Base-by-base conservation (phyloP, 2,329 filamentous ascomycete species). In the Samsoniella hepiali region DNA sequence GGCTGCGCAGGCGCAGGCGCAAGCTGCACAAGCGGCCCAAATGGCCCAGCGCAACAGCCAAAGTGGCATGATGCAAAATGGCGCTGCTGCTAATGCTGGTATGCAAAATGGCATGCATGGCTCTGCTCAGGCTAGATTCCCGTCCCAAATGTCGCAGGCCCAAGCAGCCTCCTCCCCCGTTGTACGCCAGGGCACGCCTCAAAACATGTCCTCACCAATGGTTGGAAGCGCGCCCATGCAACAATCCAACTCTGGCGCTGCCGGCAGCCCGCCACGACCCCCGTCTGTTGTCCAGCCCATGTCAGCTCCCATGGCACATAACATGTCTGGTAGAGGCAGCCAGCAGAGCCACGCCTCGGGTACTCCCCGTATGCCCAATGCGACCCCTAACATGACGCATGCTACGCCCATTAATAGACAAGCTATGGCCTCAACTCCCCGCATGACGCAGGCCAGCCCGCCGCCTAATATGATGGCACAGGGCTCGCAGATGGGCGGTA, bases 101-200 rank as follows among this genome's bases (percentile, higher is more conserved):
- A 74, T 79, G 62, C 70, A 76, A 34, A 78, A 76, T 44, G 75
- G 72, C 13, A 75, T 82, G 63, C 74, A 74, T 42, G 49, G 9
- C 69, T 68, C 63, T 73, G 73, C 77, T 13, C 73, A 78, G 61
- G 75, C 78, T 38, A 78, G 82, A 10, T 84, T 85, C 66, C 76
- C 78, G 27, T 77, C 79, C 56, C 83, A 88, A 67, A 82, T 86
- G 8, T 83, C 86, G 1, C 87, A 90, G 69, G 78, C 84, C 17
- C 60, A 62, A 36, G 82, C 84, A 4, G 87, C 86, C 1, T 87
- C 88, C 9, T 91, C 90, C n/a, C 90, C 91, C 0, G 78, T 87
- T 63, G 75, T 84, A 29, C 81, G 84, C 15, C 86, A 89, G 68
- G 84, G 83, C 29, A 89, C 86, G 1, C 87, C 87, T 13, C 85